Conservation (phyloP, 2,329 filamentous ascomycete genomes). For the Fusarium cyanostomum region DNA sequence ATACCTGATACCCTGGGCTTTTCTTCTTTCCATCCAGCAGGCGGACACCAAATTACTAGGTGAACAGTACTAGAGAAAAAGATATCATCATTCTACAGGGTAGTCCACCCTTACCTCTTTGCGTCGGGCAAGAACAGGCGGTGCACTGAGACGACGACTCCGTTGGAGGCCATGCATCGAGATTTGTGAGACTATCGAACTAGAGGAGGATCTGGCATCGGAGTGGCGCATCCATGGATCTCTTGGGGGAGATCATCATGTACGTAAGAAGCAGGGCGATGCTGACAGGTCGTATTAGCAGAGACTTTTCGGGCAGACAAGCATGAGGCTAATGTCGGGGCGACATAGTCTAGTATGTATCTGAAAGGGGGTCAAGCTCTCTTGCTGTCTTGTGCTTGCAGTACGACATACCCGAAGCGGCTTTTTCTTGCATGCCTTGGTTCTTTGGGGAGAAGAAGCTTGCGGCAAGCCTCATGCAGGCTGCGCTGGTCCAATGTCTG, state of each 20-base stretch:
- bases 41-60: conserved; percentile 11
- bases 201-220: not conserved
- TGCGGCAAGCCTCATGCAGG: conserved; percentile 22
- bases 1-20: conserved; percentile 31
- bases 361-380: too few species aligned
- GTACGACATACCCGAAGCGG: not conserved
- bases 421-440: not conserved
- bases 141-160: not conserved
- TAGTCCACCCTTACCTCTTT: too few species aligned
- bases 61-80: conserved; percentile 16
- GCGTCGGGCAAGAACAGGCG: not conserved
- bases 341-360: too few species aligned
- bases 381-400: not conserved
- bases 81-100: not conserved
- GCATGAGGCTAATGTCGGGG: conserved; percentile 18
- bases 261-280: conserved; percentile 10
- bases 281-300: conserved; percentile 15
- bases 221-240: not conserved
- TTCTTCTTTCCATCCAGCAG: conserved; percentile 11
- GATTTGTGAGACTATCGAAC: not conserved
- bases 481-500: conserved; percentile 28
- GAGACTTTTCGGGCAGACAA: not conserved
- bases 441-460: not conserved
- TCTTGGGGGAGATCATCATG: not conserved
- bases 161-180: too few species aligned